Evolutionary conservation across 2,329 filamentous ascomycete species (phyloP), one percentile per base, ranked within the genome.

Genomic region (Claviceps sp.): DNA sequence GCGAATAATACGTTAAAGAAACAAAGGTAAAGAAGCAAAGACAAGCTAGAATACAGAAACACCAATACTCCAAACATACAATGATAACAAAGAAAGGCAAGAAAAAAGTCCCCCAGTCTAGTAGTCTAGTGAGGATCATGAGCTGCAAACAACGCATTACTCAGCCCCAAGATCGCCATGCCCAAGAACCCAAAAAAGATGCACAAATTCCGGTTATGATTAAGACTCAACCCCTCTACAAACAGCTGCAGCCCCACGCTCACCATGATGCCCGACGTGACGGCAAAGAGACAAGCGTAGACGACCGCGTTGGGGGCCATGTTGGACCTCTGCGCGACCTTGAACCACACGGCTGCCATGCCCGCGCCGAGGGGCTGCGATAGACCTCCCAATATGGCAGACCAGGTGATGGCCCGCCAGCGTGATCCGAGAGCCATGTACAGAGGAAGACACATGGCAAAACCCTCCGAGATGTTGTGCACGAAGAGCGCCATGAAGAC

Each of bases 391-490:
- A 98, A 74, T 0, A 95, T 65, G 9, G 86, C 84, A 4, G 87
- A 84, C 82, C 88, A 94, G 54, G 86, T 68, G 71, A 97, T 93
- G 18, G 93, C 91, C 60, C 83, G 85, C 63, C 80, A 72, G 46
- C 89, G 84, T 54, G 83, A 91, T 55, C 84, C 79, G 36, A 96
- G 79, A 1, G 93, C 93, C 61, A 98, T 86, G 67, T 95, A 98
- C 0, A 98, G 75, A 0, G 93, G 93, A 0, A 98, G 72, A 0
- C 89, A 89, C 77, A 98, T 85, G 55, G 90, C 88, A 64, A 97
- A 97, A 1, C 93, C 93, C 70, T 98, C 93, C 30, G 89, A 90
- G 62, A 98, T 95, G 70, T 97, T 98, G 75, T 98, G 93, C 54
- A 98, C 91, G 64, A 95, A 95, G 7, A 98, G 78, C 0, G 93